Conservation (phyloP, 2,329 filamentous ascomycete genomes). For the Talaromyces albobiverticillius region DNA sequence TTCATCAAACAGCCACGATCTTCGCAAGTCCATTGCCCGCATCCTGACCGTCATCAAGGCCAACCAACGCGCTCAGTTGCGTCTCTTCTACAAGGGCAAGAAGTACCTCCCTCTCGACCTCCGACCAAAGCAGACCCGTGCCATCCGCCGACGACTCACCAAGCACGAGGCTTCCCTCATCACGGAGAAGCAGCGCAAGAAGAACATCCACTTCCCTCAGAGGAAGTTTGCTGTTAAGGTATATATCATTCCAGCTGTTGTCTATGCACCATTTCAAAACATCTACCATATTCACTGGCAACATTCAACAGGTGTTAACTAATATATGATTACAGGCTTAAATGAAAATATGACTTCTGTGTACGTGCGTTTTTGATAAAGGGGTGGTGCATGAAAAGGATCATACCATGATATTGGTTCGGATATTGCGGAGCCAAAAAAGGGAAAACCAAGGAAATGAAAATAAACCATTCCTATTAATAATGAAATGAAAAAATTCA, state of each 20-base stretch:
- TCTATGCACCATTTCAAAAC: no score
- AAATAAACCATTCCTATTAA: conserved; percentile 5
- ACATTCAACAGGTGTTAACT: conserved; percentile 4
- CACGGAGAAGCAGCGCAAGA: conserved; percentile 97
- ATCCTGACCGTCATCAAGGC: conserved; percentile 99
- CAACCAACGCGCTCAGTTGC: conserved; percentile 97
- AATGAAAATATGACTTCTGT: conserved; percentile 15
- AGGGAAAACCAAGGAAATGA: background rate
- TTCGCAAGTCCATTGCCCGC: conserved; percentile 99
- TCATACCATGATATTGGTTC: conserved; percentile 9
- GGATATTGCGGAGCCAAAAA: conserved; percentile 2
- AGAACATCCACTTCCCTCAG: conserved; percentile 91
- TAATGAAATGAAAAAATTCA: conserved; percentile 8
- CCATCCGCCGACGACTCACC: conserved; percentile 92
- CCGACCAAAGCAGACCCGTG: conserved; percentile 96
- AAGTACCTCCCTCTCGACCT: conserved; percentile 99
- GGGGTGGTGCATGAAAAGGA: conserved; percentile 14
- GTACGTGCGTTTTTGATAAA: conserved; percentile 13
- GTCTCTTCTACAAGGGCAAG: conserved; percentile 99
- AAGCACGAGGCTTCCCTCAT: conserved; percentile 81
- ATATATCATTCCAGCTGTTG: conserved; percentile 38
- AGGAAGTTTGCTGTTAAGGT: conserved; percentile 99
- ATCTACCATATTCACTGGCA: background rate
- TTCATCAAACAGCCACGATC: conserved; percentile 70
- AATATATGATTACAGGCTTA: conserved; percentile 6